These are phyloP conservation scores for Porcisia hertigi DNA, from an alignment of 208 protist species.

Conservation along the genomic window DNA sequence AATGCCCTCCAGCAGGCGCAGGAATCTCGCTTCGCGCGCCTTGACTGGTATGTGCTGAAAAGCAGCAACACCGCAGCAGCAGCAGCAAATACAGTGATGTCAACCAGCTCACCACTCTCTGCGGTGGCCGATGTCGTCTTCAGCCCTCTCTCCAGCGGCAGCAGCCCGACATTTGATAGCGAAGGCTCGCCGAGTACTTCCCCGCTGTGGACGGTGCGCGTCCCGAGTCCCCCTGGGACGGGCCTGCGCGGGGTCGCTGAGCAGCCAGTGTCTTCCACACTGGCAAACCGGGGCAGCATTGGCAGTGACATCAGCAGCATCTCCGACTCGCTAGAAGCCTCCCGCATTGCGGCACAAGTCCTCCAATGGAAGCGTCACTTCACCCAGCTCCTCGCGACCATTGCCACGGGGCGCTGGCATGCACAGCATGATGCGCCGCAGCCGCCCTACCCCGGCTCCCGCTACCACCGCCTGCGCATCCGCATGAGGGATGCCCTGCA, in stretches of 20 bases:
- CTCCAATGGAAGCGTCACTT: slow-evolving; percentile 32
- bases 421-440: slow-evolving; percentile 5
- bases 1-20: slow-evolving; percentile 12
- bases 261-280: not conserved
- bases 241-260: not conserved
- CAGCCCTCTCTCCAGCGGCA: slow-evolving; percentile 20
- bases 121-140: not conserved
- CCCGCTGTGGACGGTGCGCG: slow-evolving; percentile 19
- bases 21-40: slow-evolving; percentile 2
- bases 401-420: slow-evolving; percentile 34
- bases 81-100: slow-evolving; percentile 2
- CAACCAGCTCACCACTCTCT: slow-evolving; percentile 3
- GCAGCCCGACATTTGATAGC: slow-evolving; percentile 24
- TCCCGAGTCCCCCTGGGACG: slow-evolving; percentile 11
- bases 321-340: not conserved
- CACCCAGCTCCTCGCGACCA: slow-evolving; percentile 31
- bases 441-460: slow-evolving; percentile 21
- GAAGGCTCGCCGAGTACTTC: slow-evolving; percentile 14
- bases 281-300: not conserved
- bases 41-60: slow-evolving; percentile 20
- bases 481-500: slow-evolving; percentile 8
- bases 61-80: slow-evolving; percentile 1
- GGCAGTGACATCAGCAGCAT: slow-evolving; percentile 10
- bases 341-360: slow-evolving; percentile 16
- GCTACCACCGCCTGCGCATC: slow-evolving; percentile 26